Base-by-base conservation (phyloP, 768 basidiomycete species). In the Bullera alba region DNA sequence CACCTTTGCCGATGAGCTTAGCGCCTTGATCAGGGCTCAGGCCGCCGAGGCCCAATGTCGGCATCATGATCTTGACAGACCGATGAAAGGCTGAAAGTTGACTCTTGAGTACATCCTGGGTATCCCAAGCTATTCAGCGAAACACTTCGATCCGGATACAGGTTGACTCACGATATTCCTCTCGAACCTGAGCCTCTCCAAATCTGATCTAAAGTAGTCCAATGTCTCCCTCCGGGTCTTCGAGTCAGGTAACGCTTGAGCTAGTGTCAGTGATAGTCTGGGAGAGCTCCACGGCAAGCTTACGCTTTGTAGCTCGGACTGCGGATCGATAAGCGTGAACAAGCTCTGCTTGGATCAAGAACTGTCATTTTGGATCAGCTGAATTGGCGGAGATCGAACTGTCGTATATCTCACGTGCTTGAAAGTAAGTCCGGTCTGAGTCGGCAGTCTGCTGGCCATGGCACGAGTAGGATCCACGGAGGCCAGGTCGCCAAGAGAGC, bases 221-320 rank as follows among this genome's bases (percentile, higher is more conserved):
- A 72, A 48, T 16, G 71, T 72, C 37, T 72, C 71, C 43, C 71
- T 41, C 4, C 71, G 57, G 5, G 65, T 67, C 8, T 41, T 32
- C 10, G 56, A 37, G 41, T 69, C 66, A 14, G 66, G 69, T n/a
- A 72, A 48, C 30, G 69, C 70, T 72, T 41, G 2, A 23, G 10
- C 27, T 10, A 15, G 21, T 26, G 10, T 16, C 28, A 35, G 22
- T 14, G 10, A 30, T 29, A 26, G 16, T 10, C 12, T n/a, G n/a
- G 21, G n/a, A 22, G 5, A 17, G 8, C n/a, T 29, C 38, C 10
- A 19, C 17, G 10, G 25, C 21, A 2, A 1, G 61, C 69, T 53
- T 35, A 72, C 70, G 68, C 42, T 67, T 29, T 0, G 68, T 72
- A 7, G 68, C 57, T 42, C 70, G 43, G 2, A 72, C 62, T 0